These are phyloP conservation scores for Madurella mycetomatis DNA, from an alignment of 2,329 filamentous ascomycete species.

Conservation along the genomic window DNA sequence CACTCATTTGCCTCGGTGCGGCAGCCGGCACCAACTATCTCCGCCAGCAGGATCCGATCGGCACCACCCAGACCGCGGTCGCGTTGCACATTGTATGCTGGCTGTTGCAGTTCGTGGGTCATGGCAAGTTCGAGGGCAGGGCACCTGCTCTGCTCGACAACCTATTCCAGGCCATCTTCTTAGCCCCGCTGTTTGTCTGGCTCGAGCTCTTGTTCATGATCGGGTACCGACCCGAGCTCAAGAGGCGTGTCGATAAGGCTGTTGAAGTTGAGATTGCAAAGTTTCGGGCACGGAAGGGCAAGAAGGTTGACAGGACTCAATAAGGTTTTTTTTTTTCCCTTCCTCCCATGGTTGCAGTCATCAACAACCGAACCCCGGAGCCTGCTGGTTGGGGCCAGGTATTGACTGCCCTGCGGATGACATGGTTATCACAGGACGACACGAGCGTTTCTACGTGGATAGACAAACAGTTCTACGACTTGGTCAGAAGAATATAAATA, in stretches of 20 bases:
- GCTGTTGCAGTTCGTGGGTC: conserved; percentile 87
- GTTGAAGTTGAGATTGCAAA: conserved; percentile 75
- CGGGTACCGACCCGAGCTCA: conserved; percentile 85
- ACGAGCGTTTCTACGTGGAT: too few relatives aligned
- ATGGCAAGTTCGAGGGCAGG: conserved; percentile 81
- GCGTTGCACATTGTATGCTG: conserved; percentile 70
- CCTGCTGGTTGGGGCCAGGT: too few relatives aligned
- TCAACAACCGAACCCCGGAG: too few relatives aligned
- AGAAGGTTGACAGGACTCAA: conserved; percentile 49
- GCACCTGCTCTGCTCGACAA: conserved; percentile 90
- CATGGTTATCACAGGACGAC: too few relatives aligned
- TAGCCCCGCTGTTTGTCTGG: conserved; percentile 96
- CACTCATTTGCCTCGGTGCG: conserved; percentile 68
- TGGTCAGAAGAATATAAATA: too few relatives aligned
- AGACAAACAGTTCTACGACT: too few relatives aligned
- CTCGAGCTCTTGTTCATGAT: conserved; percentile 87
- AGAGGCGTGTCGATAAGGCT: conserved; percentile 70
- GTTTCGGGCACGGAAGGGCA: conserved; percentile 55
- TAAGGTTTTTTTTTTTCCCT: conserved; percentile 13
- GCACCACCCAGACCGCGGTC: conserved; percentile 54
- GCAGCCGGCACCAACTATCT: conserved; percentile 75
- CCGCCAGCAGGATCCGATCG: conserved; percentile 50
- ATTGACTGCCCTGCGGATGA: too few relatives aligned
- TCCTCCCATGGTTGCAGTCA: too few relatives aligned
- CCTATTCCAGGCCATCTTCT: conserved; percentile 81